Percentiles rank a stretch among this genome's conserved stretches.
Conservation (phyloP, 192 early-diverging fungal species). For the Geranomyces variabilis region DNA sequence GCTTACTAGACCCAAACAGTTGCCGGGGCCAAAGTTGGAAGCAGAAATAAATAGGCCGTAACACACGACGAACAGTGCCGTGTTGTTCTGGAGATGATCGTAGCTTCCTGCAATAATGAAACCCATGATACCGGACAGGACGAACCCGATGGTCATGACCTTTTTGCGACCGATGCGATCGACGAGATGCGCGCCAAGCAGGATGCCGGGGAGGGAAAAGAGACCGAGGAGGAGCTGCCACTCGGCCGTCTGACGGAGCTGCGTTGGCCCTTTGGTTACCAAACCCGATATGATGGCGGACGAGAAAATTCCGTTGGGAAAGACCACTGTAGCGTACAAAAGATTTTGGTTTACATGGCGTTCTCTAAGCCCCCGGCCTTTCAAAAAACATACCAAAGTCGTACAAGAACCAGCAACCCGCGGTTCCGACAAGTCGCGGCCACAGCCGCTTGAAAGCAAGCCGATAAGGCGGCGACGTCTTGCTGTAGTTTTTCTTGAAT, state of each 20-base stretch:
- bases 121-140: conserved; percentile 17
- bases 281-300: conserved; percentile 43
- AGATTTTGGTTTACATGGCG: conserved; percentile 49
- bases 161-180: conserved; percentile 60
- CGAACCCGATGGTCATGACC: conserved; percentile 60
- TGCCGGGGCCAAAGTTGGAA: too few relatives aligned
- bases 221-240: conserved; percentile 58
- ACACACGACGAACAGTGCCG: conserved; percentile 48
- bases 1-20: too few relatives aligned
- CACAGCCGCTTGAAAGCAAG: conserved; percentile 56
- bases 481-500: conserved; percentile 52
- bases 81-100: neutral
- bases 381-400: too few relatives aligned
- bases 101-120: neutral
- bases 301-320: conserved; percentile 48
- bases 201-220: conserved; percentile 61
- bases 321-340: neutral
- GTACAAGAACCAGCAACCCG: too few relatives aligned
- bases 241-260: conserved; percentile 46
- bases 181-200: conserved; percentile 51
- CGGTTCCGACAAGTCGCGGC: conserved; percentile 56
- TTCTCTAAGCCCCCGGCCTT: too few relatives aligned
- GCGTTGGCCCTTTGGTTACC: conserved; percentile 22
- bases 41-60: conserved; percentile 61
- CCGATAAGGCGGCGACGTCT: conserved; percentile 55